Evolutionary conservation across 2,329 filamentous ascomycete genomes (phyloP), one percentile per base, ranked within the genome.

Genomic region (Stagonosporopsis rhizophila): DNA sequence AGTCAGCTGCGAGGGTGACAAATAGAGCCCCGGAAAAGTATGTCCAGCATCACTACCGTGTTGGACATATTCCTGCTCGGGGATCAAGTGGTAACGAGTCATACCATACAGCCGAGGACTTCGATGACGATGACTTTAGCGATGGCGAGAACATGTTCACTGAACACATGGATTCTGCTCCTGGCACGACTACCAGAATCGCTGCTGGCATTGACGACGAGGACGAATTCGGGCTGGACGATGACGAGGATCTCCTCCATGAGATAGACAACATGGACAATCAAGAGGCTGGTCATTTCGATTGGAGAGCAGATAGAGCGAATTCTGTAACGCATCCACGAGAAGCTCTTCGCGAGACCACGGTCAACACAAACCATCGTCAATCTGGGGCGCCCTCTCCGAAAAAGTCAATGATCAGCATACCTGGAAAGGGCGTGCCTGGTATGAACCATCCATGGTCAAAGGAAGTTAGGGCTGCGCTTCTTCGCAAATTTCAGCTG

Each of bases 401-500:
- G 9, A 67, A 68, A 52, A 75, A 74, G 32, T 44, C 69, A 17
- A 61, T 66, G 14, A 48, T 65, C 23, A 64, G 60, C 40, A 66
- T 66, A 54, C 62, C 64, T 32, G 67, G 64, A 3, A 72, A 70
- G 61, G 72, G 68, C n/a, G 59, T 67, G 67, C 81, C 87, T 6
- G 70, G 69, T 5, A 73, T 74, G 72, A 70, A 68, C 19, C 65
- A 67, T 68, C 81, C 87, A 4, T 99, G 96, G 95, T 97, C 93
- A 15, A 82, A 85, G 39, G 93, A 98, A 66, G 90, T 99, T 22
- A 89, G 88, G 63, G 83, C 81, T 50, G 90, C 87, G n/a, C 79
- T 99, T 61, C 91, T 89, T 68, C 88, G 94, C 66, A 84, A 87
- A 3, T 99, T 99, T 70, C 85, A 89, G 60, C 88, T 99, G 74